phyloP scores from a whole-genome alignment of 179 eudicot genomes.

The Vitellaria paradoxa region DNA sequence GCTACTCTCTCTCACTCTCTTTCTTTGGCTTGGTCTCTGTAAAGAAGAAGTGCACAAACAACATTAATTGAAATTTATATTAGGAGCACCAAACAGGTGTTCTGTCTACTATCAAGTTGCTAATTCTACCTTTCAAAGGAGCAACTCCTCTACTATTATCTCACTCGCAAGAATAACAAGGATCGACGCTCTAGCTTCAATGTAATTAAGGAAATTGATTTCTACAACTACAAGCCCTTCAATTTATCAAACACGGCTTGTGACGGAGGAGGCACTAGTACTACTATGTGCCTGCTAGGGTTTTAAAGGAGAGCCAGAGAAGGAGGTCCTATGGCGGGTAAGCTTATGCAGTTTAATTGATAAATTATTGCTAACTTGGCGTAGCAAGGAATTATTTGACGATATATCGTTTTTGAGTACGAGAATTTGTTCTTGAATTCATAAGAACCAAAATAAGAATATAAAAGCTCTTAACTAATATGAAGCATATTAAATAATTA shows the following conservation, averaged over 20 bases:
- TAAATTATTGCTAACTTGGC: too few species aligned
- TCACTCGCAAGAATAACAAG: slow-evolving; percentile 27
- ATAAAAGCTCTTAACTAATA: too few species aligned
- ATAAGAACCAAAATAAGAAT: too few species aligned
- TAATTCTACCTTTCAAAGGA: slow-evolving; percentile 55
- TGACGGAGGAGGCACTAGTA: slow-evolving; percentile 49
- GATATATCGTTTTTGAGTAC: too few species aligned
- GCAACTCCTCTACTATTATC: slow-evolving; percentile 40
- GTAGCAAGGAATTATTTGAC: too few species aligned
- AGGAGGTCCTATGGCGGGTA: slow-evolving; percentile 29
- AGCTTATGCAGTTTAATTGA: too few species aligned
- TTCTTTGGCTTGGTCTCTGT: neutral
- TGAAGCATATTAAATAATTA: too few species aligned
- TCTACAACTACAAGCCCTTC: slow-evolving; percentile 39
- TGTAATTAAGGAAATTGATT: slow-evolving; percentile 34
- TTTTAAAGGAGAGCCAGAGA: slow-evolving; percentile 9
- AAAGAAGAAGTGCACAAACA: neutral
- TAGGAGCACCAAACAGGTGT: too few species aligned
- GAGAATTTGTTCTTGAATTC: too few species aligned
- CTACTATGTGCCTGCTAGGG: slow-evolving; percentile 34
- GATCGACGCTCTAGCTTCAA: slow-evolving; percentile 12
- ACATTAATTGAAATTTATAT: too few species aligned
- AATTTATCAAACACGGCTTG: slow-evolving; percentile 39
- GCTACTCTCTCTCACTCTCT: neutral
- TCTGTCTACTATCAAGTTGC: slow-evolving; percentile 42